phyloP scores from a whole-genome alignment of 2,329 filamentous ascomycete genomes.

The Fusarium sp. region DNA sequence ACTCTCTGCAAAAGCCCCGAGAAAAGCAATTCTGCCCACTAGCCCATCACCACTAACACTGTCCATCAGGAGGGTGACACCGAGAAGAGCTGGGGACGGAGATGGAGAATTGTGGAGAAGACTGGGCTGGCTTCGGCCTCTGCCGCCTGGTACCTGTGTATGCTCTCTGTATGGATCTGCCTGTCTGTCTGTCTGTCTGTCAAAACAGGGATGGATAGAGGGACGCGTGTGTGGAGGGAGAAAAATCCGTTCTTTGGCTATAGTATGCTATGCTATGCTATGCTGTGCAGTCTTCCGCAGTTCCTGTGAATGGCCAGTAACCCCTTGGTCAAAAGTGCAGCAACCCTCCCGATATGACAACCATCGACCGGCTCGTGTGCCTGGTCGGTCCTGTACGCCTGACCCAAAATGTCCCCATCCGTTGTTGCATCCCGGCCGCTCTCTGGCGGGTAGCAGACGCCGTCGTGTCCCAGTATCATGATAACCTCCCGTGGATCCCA shows the following conservation, averaged over 20 bases:
- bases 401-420: constrained; percentile 34
- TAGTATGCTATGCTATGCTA: constrained; percentile 44
- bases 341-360: constrained; percentile 36
- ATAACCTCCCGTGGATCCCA: constrained; percentile 41
- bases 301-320: constrained; percentile 39
- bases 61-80: constrained; percentile 5
- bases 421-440: constrained; percentile 26
- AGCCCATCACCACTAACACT: constrained; percentile 1
- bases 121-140: constrained; percentile 11
- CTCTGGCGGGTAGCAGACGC: constrained; percentile 25
- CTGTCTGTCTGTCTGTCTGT: no score
- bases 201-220: background rate
- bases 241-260: constrained; percentile 38
- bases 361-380: constrained; percentile 38
- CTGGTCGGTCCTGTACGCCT: constrained; percentile 42
- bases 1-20: constrained; percentile 32
- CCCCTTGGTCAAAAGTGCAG: constrained; percentile 35
- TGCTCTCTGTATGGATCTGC: background rate
- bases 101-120: constrained; percentile 16
- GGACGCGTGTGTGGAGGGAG: constrained; percentile 31
- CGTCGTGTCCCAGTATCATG: constrained; percentile 48
- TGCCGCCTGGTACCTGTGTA: constrained; percentile 17
- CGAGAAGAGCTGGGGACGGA: constrained; percentile 1
- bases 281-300: constrained; percentile 44
- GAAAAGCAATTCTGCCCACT: constrained; percentile 28